phyloP scores from a whole-genome alignment of 202 grass and related monocot genomes.

The Schoenoplectus triqueter region DNA sequence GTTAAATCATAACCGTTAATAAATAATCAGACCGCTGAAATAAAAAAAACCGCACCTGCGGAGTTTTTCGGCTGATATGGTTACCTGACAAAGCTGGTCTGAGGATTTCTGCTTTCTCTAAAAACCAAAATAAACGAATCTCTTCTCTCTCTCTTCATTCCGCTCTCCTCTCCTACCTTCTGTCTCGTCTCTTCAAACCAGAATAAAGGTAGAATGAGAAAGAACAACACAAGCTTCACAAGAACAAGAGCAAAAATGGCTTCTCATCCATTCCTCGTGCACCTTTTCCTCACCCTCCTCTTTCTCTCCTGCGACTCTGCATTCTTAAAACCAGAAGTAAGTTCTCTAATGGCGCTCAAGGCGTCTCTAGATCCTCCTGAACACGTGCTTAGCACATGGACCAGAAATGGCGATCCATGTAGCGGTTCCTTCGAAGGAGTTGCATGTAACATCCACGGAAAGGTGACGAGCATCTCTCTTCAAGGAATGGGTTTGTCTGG shows the following conservation, averaged over 20 bases:
- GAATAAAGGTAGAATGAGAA: no score
- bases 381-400: conserved; percentile 77
- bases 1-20: no score
- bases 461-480: conserved; percentile 70
- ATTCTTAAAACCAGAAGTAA: conserved; percentile 48
- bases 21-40: no score
- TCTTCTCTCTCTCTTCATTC: not conserved
- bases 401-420: conserved; percentile 55
- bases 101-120: not conserved
- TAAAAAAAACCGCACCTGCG: no score
- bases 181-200: no score
- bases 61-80: no score
- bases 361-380: conserved; percentile 58
- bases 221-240: not conserved
- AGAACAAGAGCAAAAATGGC: conserved; percentile 32
- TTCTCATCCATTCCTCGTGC: not conserved
- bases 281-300: conserved; percentile 23
- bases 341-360: conserved; percentile 65
- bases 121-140: conserved; percentile 13
- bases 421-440: conserved; percentile 59
- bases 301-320: conserved; percentile 22
- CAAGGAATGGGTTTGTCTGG: conserved; percentile 84
- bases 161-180: no score
- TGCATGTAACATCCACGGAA: conserved; percentile 59
- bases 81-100: conserved; percentile 35